Conservation (phyloP, 331 rosid species). For the Spiraea crenata region DNA sequence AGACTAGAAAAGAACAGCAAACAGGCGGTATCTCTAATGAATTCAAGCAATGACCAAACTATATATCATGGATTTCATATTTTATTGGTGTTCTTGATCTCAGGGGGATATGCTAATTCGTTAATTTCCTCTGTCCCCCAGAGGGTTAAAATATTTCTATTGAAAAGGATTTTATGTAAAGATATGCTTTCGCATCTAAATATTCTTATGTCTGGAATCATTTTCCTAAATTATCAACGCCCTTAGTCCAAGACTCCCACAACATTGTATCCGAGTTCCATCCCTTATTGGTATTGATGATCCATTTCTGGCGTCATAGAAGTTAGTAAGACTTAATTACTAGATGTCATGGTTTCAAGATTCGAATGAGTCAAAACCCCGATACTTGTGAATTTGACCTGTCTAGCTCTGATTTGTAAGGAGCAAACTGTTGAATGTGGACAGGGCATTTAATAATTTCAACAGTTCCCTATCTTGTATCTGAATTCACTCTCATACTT, state of each 20-base stretch:
- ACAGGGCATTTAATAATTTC: not conserved
- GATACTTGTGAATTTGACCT: no score
- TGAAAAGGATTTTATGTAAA: not conserved
- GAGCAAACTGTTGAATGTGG: no score
- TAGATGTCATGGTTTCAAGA: no score
- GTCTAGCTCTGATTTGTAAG: no score
- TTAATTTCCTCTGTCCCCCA: not conserved
- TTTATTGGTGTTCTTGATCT: not conserved
- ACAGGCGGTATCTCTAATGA: not conserved
- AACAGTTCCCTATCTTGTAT: not conserved
- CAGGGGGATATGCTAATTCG: not conserved
- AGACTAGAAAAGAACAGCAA: not conserved
- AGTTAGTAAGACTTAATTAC: no score
- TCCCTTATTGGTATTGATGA: no score
- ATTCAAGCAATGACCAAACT: not conserved
- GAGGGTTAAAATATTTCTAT: not conserved
- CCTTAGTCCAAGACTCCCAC: not conserved
- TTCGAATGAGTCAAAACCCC: no score
- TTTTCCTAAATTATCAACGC: not conserved
- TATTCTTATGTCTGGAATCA: not conserved
- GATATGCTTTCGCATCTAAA: conserved; percentile 7
- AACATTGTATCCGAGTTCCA: not conserved
- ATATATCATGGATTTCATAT: not conserved
- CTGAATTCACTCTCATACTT: no score
- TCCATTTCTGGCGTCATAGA: no score